Evolutionary conservation across 495 filamentous ascomycete species (phyloP).

Genomic region (Bryoglossum gracile): DNA sequence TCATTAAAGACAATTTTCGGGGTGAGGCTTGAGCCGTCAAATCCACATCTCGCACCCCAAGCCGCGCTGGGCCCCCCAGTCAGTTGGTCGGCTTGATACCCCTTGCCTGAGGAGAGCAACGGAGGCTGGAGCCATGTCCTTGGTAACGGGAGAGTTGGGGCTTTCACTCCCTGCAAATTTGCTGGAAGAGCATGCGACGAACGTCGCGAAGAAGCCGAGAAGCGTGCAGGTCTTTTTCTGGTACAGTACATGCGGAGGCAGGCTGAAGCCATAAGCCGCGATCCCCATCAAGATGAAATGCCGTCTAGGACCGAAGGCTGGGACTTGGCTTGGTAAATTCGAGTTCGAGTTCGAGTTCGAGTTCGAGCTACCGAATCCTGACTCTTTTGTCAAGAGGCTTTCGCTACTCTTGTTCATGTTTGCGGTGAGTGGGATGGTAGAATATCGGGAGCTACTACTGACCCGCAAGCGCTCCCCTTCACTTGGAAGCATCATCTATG

Average conservation of each 20-base stretch:
- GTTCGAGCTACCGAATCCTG: background rate
- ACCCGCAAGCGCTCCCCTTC: too few species aligned
- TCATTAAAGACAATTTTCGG: background rate
- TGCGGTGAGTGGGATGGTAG: too few species aligned
- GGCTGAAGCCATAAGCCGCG: too few species aligned
- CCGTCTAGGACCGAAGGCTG: background rate
- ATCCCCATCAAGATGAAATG: background rate
- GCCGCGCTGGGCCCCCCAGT: background rate
- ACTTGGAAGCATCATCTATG: too few species aligned
- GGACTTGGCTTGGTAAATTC: background rate
- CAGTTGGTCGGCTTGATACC: background rate
- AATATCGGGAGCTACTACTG: too few species aligned
- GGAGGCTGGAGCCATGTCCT: constrained; percentile 6
- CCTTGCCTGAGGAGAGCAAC: background rate
- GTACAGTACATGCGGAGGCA: too few species aligned
- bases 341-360: background rate
- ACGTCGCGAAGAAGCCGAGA: background rate
- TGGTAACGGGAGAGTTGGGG: constrained; percentile 13
- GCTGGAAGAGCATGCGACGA: background rate
- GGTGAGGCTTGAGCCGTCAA: background rate
- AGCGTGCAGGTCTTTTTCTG: background rate
- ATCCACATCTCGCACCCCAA: background rate
- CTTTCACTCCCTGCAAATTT: background rate
- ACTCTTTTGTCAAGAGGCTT: too few species aligned
- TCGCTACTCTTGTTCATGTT: background rate